Base-by-base conservation (phyloP, 495 filamentous ascomycete species). In the Penicillium crystallinum region DNA sequence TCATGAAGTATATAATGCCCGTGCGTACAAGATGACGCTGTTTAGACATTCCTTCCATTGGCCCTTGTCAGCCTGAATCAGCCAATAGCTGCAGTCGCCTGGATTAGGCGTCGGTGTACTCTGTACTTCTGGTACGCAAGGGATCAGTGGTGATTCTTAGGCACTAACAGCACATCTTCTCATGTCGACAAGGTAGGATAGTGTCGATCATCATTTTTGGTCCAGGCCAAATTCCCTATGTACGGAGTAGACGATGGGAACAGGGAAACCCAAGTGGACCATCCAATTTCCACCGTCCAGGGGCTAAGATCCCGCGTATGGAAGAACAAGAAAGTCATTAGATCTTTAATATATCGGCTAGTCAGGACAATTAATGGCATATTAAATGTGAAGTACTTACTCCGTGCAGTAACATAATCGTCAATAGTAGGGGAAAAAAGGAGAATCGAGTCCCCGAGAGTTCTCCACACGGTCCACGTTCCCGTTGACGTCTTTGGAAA, bases 381-480 rank as follows among this genome's bases (percentile, higher is more conserved):
- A 27, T 27, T 27, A 27, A n/a, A n/a, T n/a, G n/a, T n/a, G n/a
- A n/a, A n/a, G n/a, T n/a, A n/a, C n/a, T n/a, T n/a, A n/a, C n/a
- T n/a, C n/a, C n/a, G n/a, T n/a, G n/a, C n/a, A n/a, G n/a, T n/a
- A n/a, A n/a, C n/a, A n/a, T n/a, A n/a, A n/a, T n/a, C n/a, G n/a
- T n/a, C n/a, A 38, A 35, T 18, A 34, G 48, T 5, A 29, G 46
- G 12, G 22, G 15, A 37, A 40, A 54, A 30, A 57, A 45, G 46
- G 31, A 54, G 56, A 40, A 52, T 49, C 54, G 46, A 57, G 53
- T 53, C 43, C n/a, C 49, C 53, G 48, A 55, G 48, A 55, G 38
- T 49, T 42, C 59, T 59, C 59, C 59, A 63, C 59, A 52, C 56
- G 42, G 55, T 63, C 60, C 60, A 63, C 60, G 60, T 63, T 63